Base-by-base conservation (phyloP, 495 filamentous ascomycete genomes). In the Daldinia caldariorum region DNA sequence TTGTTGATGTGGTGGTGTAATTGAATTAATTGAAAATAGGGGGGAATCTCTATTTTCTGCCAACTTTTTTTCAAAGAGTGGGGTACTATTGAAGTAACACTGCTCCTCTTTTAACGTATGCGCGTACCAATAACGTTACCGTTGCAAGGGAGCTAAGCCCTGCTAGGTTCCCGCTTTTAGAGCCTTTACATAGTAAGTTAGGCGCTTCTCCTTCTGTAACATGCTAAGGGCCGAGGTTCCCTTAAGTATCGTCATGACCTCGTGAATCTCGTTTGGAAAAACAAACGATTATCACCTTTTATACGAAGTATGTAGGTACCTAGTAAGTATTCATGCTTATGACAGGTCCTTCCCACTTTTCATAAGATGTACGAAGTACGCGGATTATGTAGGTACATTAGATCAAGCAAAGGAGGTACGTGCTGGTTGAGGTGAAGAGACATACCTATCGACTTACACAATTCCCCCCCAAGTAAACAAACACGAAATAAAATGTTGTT, bases 131-230 rank as follows among this genome's bases (percentile, higher is more conserved):
- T 62, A 50, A 64, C 14, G 43, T 56, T 56, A 47, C 58, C 39
- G 51, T 62, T 50, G 32, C 29, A 68, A 8, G 54, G 58, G 18
- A 58, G 45, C 60, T 69, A 69, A 69, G 66, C 66, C 60, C 60
- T 69, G 66, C 16, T 59, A 32, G 10, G 47, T 29, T 20, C 66
- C 66, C 59, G 18, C 54, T 22, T 47, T 47, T 22, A 26, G 18
- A 47, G 43, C 43, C 22, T 47, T 20, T 20, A n/a, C n/a, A n/a
- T n/a, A n/a, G n/a, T 16, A 20, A 9, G 6, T 39, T 39, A 14
- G 37, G 43, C 20, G 20, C 18, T 10, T 47, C 43, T 47, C 43
- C 43, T 47, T 47, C 43, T 47, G 18, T 47, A 47, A 45, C 16
- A 45, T 16, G 7, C 41, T n/a, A 45, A 45, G 16, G 8, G 16